Evolutionary conservation across 1,139 yeast genomes (phyloP).

Genomic region (Saccharomyces hybrid): DNA sequence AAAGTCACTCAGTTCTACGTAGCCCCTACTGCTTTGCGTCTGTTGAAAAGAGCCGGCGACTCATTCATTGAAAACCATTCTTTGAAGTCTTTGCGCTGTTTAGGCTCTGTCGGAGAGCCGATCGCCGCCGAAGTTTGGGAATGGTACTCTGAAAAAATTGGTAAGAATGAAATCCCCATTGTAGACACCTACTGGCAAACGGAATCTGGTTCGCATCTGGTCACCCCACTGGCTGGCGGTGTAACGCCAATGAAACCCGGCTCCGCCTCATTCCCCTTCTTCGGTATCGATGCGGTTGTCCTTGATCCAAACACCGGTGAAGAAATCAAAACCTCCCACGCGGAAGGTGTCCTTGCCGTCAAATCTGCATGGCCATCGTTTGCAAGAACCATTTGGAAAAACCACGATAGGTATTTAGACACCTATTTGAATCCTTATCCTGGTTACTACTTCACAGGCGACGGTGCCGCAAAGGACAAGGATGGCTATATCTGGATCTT

Average conservation of each 20-base stretch:
- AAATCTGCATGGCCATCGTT: conserved; percentile 74
- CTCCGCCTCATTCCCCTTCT: conserved; percentile 70
- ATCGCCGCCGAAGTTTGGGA: conserved; percentile 92
- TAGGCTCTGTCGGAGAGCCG: conserved; percentile 90
- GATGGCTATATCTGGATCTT: conserved; percentile 76
- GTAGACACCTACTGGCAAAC: conserved; percentile 85
- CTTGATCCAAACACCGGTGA: conserved; percentile 67
- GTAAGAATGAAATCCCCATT: conserved; percentile 65
- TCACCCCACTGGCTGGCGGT: conserved; percentile 56
- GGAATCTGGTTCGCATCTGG: conserved; percentile 69
- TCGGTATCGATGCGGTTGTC: conserved; percentile 62
- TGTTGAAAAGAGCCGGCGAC: conserved; percentile 77
- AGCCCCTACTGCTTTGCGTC: conserved; percentile 83
- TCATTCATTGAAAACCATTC: conserved; percentile 57
- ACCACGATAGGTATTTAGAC: conserved; percentile 59
- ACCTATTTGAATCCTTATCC: conserved; percentile 67
- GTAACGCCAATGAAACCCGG: conserved; percentile 75
- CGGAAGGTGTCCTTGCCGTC: conserved; percentile 69
- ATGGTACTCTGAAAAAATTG: conserved; percentile 78
- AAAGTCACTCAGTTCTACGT: conserved; percentile 79
- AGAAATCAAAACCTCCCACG: conserved; percentile 53
- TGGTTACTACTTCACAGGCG: conserved; percentile 69
- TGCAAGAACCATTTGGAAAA: conserved; percentile 68
- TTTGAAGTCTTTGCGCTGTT: conserved; percentile 57
- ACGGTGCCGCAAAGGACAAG: conserved; percentile 72